These are phyloP conservation scores for Silene latifolia DNA, from an alignment of 148 eudicot genomes.

Conservation along the genomic window DNA sequence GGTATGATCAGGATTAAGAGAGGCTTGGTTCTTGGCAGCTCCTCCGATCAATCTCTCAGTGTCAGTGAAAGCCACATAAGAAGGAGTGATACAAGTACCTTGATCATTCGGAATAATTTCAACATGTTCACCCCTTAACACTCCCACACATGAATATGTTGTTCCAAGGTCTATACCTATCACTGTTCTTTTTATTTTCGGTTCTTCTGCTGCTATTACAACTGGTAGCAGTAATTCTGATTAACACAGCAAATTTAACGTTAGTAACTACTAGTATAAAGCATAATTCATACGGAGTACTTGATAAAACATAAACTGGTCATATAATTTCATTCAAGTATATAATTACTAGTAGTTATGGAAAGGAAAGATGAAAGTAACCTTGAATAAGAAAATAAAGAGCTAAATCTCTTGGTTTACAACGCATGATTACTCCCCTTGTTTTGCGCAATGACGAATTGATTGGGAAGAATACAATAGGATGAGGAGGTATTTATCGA, in stretches of 20 bases:
- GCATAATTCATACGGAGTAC: too few species aligned
- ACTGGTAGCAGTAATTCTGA: constrained; percentile 31
- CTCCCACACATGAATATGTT: constrained; percentile 52
- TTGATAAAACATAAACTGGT: too few species aligned
- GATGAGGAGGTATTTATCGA: too few species aligned
- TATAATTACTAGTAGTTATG: too few species aligned
- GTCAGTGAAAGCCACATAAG: constrained; percentile 53
- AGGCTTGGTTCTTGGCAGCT: constrained; percentile 51
- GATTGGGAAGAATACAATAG: too few species aligned
- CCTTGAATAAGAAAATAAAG: too few species aligned
- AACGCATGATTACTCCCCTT: too few species aligned
- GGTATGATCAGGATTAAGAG: constrained; percentile 44
- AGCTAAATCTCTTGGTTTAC: too few species aligned
- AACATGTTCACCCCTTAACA: constrained; percentile 34
- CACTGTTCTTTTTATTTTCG: constrained; percentile 33
- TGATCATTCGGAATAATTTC: constrained; percentile 48
- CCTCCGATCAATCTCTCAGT: constrained; percentile 48
- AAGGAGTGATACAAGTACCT: constrained; percentile 53
- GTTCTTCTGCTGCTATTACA: constrained; percentile 28
- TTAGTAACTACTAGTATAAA: neutral
- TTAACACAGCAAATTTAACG: neutral
- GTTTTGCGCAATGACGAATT: too few species aligned
- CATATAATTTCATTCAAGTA: too few species aligned
- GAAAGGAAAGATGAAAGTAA: too few species aligned
- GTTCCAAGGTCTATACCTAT: constrained; percentile 50